Percentiles rank a stretch among this genome's conserved stretches.
Evolutionary conservation across 176 grass and related monocot species (phyloP).

Genomic region (Rhynchospora breviuscula): DNA sequence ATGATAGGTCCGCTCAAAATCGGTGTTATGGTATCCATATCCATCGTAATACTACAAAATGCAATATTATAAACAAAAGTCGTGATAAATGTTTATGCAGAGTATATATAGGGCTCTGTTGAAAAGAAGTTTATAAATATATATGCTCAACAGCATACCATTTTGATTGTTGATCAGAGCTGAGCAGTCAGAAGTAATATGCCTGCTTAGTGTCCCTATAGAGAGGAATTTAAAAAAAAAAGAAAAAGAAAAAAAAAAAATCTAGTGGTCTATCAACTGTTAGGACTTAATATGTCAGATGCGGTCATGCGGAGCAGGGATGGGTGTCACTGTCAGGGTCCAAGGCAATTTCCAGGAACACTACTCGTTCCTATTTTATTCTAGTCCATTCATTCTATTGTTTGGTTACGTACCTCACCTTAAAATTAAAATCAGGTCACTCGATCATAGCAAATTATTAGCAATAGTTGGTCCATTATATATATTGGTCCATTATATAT

Average conservation of each 20-base stretch:
- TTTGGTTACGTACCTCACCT: too few species aligned
- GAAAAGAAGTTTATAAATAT: not conserved
- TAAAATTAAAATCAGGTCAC: too few species aligned
- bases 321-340: too few species aligned
- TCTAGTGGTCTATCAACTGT: not conserved
- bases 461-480: too few species aligned
- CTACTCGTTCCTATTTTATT: too few species aligned
- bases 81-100: not conserved
- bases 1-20: slow-evolving; percentile 92
- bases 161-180: slow-evolving; percentile 1
- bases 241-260: too few species aligned
- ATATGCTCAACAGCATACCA: not conserved
- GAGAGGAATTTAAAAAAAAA: not conserved
- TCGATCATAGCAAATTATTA: too few species aligned
- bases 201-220: not conserved
- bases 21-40: slow-evolving; percentile 72
- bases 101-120: not conserved
- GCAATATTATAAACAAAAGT: slow-evolving; percentile 24
- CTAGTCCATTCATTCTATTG: too few species aligned
- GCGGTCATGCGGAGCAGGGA: not conserved
- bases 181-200: not conserved
- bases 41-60: slow-evolving; percentile 66
- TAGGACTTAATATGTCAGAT: not conserved
- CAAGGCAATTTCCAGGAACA: too few species aligned
- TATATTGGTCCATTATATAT: too few species aligned